Percentiles rank a stretch among this genome's conserved stretches.
Conservation (phyloP, 495 filamentous ascomycete species). For the Hyaloscypha hepaticicola region DNA sequence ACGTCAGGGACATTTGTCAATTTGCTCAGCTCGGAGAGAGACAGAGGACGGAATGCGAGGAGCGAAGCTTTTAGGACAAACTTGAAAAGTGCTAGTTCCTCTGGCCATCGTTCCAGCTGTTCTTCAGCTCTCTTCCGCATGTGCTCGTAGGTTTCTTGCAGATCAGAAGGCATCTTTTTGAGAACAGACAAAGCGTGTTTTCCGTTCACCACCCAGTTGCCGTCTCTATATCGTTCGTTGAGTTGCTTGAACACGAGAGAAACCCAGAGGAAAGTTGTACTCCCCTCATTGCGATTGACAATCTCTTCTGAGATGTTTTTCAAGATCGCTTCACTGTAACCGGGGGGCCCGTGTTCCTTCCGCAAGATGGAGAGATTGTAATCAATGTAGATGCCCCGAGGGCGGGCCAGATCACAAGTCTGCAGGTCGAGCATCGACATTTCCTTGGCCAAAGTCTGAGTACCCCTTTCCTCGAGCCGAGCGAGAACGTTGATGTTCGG, state of each 20-base stretch:
- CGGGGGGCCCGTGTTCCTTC: neutral
- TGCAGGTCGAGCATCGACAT: neutral
- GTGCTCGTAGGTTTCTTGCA: neutral
- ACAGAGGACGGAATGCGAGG: conserved; percentile 29
- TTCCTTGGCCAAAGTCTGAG: neutral
- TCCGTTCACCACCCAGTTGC: neutral
- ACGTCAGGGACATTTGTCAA: conserved; percentile 19
- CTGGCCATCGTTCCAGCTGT: neutral
- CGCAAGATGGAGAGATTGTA: neutral
- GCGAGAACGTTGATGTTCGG: neutral
- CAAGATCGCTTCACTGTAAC: neutral
- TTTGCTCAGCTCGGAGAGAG: conserved; percentile 22
- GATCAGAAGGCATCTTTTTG: neutral
- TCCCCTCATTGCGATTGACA: neutral
- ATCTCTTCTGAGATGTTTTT: neutral
- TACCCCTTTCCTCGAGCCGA: too few relatives aligned
- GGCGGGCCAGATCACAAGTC: neutral
- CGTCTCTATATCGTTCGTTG: too few relatives aligned
- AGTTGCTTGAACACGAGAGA: neutral
- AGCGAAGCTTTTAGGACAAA: conserved; percentile 20
- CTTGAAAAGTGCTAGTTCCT: conserved; percentile 28
- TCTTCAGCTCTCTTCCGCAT: neutral
- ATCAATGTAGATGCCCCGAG: neutral
- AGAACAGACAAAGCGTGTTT: neutral
- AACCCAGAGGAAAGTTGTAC: neutral